Evolutionary conservation across 2,329 filamentous ascomycete genomes (phyloP).

Genomic region (Aspergillus chevalieri): DNA sequence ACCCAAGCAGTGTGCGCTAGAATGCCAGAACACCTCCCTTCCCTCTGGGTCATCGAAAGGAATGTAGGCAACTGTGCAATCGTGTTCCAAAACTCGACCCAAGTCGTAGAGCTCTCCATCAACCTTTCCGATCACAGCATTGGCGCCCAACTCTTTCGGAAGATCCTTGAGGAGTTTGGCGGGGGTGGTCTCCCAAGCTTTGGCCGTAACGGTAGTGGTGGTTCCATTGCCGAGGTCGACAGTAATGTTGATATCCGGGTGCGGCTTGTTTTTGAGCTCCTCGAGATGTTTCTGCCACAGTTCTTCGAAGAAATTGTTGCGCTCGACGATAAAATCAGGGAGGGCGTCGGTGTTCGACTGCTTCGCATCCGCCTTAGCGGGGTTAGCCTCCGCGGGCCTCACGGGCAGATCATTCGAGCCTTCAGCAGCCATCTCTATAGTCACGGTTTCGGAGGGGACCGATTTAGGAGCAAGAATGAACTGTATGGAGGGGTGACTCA

Average conservation of each 20-base stretch:
- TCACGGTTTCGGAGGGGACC: conserved; percentile 5
- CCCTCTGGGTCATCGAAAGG: conserved; percentile 71
- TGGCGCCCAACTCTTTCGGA: conserved; percentile 76
- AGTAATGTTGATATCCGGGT: conserved; percentile 45
- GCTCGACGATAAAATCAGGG: conserved; percentile 74
- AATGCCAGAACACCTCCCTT: conserved; percentile 97
- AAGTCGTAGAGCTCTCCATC: conserved; percentile 90
- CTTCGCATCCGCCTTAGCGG: conserved; percentile 27
- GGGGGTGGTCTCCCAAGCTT: conserved; percentile 87
- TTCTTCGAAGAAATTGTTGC: conserved; percentile 80
- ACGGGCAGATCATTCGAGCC: conserved; percentile 31
- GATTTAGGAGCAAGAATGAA: conserved; percentile 16
- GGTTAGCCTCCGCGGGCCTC: conserved; percentile 29
- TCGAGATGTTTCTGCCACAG: conserved; percentile 79
- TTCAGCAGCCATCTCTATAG: conserved; percentile 29
- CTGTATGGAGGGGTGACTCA: conserved; percentile 1
- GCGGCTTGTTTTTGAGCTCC: conserved; percentile 55
- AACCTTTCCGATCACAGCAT: conserved; percentile 75
- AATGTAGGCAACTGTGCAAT: conserved; percentile 76
- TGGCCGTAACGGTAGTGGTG: conserved; percentile 50
- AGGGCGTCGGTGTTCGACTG: conserved; percentile 35
- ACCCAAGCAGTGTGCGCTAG: conserved; percentile 89
- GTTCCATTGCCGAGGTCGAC: conserved; percentile 39
- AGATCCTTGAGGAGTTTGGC: conserved; percentile 70
- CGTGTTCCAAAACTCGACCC: conserved; percentile 79